Evolutionary conservation across 1,139 yeast genomes (phyloP).

Genomic region (Candida mesenterica): DNA sequence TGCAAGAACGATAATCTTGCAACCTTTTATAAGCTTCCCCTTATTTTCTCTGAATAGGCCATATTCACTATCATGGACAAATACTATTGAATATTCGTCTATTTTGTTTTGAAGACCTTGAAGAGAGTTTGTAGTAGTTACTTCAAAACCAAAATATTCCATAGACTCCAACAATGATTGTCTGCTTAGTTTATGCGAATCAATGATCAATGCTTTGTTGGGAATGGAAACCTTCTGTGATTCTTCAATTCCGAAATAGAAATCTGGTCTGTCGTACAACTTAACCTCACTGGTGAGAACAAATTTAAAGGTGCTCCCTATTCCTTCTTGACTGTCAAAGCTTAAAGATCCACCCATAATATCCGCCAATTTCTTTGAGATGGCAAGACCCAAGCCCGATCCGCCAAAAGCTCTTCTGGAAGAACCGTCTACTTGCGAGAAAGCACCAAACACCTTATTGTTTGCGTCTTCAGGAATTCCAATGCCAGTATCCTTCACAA

Average conservation of each 20-base stretch:
- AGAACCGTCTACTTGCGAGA: slow-evolving; percentile 62
- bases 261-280: slow-evolving; percentile 17
- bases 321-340: slow-evolving; percentile 51
- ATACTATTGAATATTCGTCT: slow-evolving; percentile 15
- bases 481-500: slow-evolving; percentile 59
- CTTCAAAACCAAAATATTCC: slow-evolving; percentile 34
- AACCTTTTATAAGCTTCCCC: slow-evolving; percentile 9
- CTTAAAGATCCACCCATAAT: slow-evolving; percentile 57
- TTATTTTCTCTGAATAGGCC: slow-evolving; percentile 12
- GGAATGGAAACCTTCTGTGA: slow-evolving; percentile 9
- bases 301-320: slow-evolving; percentile 53
- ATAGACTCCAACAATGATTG: slow-evolving; percentile 30
- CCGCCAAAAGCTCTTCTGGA: slow-evolving; percentile 59
- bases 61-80: slow-evolving; percentile 21
- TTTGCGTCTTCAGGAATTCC: slow-evolving; percentile 54
- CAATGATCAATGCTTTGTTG: slow-evolving; percentile 34
- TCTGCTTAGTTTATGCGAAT: slow-evolving; percentile 30
- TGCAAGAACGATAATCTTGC: slow-evolving; percentile 23
- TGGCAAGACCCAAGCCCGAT: slow-evolving; percentile 59
- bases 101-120: slow-evolving; percentile 9
- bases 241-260: slow-evolving; percentile 17
- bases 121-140: slow-evolving; percentile 13
- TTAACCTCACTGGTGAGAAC: slow-evolving; percentile 31
- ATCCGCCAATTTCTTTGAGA: slow-evolving; percentile 56
- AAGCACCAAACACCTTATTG: slow-evolving; percentile 54